Conservation (phyloP, 2,329 filamentous ascomycete genomes). For the Aspergillus pseudoviridinutans region DNA sequence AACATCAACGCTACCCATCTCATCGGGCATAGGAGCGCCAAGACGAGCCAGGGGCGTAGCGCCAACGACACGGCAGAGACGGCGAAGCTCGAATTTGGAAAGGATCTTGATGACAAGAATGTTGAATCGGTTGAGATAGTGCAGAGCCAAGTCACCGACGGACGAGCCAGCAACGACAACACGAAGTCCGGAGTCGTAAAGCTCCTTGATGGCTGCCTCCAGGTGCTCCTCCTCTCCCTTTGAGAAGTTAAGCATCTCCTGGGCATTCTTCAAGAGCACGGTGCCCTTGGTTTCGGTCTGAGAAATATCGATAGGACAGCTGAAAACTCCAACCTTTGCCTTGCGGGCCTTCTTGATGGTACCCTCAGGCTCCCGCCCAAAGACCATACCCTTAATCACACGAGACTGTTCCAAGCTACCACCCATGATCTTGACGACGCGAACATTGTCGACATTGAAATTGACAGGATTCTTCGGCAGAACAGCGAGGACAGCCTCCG, state of each 20-base stretch:
- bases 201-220: constrained; percentile 87
- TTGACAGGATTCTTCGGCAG: constrained; percentile 91
- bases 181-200: constrained; percentile 87
- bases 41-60: constrained; percentile 94
- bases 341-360: constrained; percentile 83
- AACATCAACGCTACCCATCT: constrained; percentile 92
- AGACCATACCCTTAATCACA: constrained; percentile 98
- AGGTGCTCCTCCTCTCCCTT: constrained; percentile 94
- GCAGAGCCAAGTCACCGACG: constrained; percentile 91
- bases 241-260: constrained; percentile 98
- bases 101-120: constrained; percentile 96
- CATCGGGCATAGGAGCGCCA: constrained; percentile 98
- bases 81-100: constrained; percentile 94
- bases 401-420: constrained; percentile 89
- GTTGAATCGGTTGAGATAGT: constrained; percentile 96
- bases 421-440: constrained; percentile 99
- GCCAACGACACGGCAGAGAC: constrained; percentile 91
- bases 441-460: constrained; percentile 99
- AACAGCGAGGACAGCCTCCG: constrained; percentile 78
- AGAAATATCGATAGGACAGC: constrained; percentile 89
- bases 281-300: constrained; percentile 99
- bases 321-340: constrained; percentile 96
- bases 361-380: constrained; percentile 91
- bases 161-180: constrained; percentile 89
- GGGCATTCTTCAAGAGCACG: constrained; percentile 90